Conservation (phyloP, 2,329 filamentous ascomycete species). For the Cyclaneusma minus region DNA sequence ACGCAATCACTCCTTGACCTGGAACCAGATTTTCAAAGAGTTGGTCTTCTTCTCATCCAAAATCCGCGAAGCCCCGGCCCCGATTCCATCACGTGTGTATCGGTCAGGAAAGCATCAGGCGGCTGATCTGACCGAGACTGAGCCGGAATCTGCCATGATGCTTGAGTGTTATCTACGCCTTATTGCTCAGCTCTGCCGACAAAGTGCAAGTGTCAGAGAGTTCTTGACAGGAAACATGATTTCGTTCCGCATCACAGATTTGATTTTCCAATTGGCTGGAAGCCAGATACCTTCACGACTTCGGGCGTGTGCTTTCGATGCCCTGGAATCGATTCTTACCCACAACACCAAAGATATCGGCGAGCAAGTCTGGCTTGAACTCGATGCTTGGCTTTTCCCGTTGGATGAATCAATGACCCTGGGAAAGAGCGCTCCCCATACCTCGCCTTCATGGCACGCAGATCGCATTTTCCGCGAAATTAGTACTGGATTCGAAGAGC, state of each 20-base stretch:
- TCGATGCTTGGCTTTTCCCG: constrained; percentile 77
- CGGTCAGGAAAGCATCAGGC: constrained; percentile 45
- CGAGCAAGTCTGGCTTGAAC: constrained; percentile 59
- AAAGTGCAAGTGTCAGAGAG: constrained; percentile 55
- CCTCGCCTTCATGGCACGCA: constrained; percentile 27
- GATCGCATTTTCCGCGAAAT: constrained; percentile 60
- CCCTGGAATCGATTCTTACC: constrained; percentile 59
- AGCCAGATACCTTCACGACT: constrained; percentile 63
- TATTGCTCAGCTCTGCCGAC: constrained; percentile 63
- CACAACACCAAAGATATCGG: constrained; percentile 55
- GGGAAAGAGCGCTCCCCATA: constrained; percentile 34
- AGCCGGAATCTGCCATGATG: constrained; percentile 93
- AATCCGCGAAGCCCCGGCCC: constrained; percentile 54
- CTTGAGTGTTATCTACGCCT: constrained; percentile 85
- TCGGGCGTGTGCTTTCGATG: constrained; percentile 69
- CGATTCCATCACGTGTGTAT: constrained; percentile 35
- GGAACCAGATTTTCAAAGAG: constrained; percentile 85
- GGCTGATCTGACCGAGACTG: constrained; percentile 56
- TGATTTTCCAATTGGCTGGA: constrained; percentile 65
- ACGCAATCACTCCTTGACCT: constrained; percentile 73
- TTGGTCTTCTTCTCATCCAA: constrained; percentile 70
- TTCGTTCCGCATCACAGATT: constrained; percentile 53
- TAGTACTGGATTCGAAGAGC: constrained; percentile 67
- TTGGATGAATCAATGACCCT: too few species aligned
- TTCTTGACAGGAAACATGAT: constrained; percentile 52